Evolutionary conservation across 2,329 filamentous ascomycete species (phyloP), one percentile per base, ranked within the genome.

Genomic region (Cytospora piceicola): DNA sequence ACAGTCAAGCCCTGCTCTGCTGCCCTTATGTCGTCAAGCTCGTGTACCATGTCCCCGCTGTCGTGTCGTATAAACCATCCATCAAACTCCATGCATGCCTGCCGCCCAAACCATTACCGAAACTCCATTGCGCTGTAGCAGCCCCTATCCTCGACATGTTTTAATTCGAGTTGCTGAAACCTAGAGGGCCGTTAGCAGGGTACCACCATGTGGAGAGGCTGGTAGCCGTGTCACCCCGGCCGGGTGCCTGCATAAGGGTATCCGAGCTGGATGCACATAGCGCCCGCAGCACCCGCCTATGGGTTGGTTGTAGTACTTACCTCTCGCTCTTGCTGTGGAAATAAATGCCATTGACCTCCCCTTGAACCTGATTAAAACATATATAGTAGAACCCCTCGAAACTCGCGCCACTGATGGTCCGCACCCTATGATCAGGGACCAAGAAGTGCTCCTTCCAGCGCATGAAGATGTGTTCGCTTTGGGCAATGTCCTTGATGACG

Each of bases 371-470:
- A 77, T 98, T 97, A 81, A 98, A 98, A 80, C 94, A 97, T 71
- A 99, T 98, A 75, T 99, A 99, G 77, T 98, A 99, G 76, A 99
- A 99, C 0, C 95, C 95, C 75, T 99, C 95, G 67, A 98, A 99
- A 74, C 94, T 98, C 9, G 95, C 95, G 22, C 95, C 95, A 39
- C 88, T 91, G 68, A 99, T 97, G 14, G 92, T 96, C 68, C 90
- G 87, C 24, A 98, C 93, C 20, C 92, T 87, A 76, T 99, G 95
- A 73, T 99, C 94, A 1, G 95, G 95, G 0, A 99, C 95, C 0
- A 99, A 82, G 73, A 99, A 99, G 73, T 96, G 93, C 75, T 99
- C 95, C 78, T 99, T 99, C 95, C 95, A 99, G 67, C 95, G 88
- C 95, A 99, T 99, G 74, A 97, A 99, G 36, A 99, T 89, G 75